Evolutionary conservation across 169 alveolate genomes (phyloP).

Genomic region (Cardiosporidium cionae): DNA sequence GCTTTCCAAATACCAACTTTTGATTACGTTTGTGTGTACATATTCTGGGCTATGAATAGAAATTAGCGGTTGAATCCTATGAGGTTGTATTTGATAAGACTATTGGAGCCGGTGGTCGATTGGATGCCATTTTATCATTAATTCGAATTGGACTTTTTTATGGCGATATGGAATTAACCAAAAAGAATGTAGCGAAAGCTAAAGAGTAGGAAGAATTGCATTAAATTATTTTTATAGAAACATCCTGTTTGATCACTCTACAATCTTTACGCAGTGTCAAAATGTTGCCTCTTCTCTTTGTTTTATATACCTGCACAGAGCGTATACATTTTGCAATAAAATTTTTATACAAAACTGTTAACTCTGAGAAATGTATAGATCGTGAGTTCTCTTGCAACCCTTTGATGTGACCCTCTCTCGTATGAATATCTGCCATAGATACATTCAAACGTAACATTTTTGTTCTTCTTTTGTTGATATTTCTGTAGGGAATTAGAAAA

Average conservation of each 20-base stretch:
- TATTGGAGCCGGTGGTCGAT: constrained; percentile 59
- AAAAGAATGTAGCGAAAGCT: constrained; percentile 7
- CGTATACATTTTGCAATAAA: constrained; percentile 36
- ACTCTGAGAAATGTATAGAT: background rate
- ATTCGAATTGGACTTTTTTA: constrained; percentile 38
- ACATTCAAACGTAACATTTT: too few relatives aligned
- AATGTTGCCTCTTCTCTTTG: too few relatives aligned
- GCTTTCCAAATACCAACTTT: background rate
- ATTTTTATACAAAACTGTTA: background rate
- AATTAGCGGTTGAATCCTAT: constrained; percentile 56
- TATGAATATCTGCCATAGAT: too few relatives aligned
- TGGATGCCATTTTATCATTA: constrained; percentile 56
- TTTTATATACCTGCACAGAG: background rate
- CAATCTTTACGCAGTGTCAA: constrained; percentile 36
- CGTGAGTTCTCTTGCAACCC: too few relatives aligned
- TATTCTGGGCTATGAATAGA: too few relatives aligned
- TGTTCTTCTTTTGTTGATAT: too few relatives aligned
- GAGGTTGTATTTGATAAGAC: constrained; percentile 59
- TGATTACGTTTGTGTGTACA: too few relatives aligned
- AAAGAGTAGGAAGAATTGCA: constrained; percentile 6
- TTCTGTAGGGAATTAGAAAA: constrained; percentile 69
- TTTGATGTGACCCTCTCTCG: too few relatives aligned
- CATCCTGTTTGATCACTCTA: background rate
- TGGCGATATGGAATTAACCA: background rate
- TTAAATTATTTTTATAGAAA: too few relatives aligned